phyloP scores from a whole-genome alignment of 2,329 filamentous ascomycete genomes.

The Penicillium sp. region DNA sequence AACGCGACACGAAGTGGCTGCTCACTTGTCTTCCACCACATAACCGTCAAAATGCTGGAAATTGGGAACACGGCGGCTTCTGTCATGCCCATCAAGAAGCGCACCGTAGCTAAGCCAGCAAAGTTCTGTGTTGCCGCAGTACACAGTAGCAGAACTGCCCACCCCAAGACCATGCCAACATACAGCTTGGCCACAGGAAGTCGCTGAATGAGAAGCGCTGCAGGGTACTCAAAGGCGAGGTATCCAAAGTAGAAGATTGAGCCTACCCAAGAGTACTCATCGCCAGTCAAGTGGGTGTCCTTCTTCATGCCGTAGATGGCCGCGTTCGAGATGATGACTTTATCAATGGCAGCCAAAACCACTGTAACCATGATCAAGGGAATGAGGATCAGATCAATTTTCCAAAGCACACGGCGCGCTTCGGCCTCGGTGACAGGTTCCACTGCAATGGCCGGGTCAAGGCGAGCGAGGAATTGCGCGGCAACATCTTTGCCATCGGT shows the following conservation, averaged over 20 bases:
- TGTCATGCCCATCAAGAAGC: conserved; percentile 17
- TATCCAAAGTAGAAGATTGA: conserved; percentile 22
- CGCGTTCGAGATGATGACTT: conserved; percentile 30
- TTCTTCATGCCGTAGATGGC: conserved; percentile 18
- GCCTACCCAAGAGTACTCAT: conserved; percentile 25
- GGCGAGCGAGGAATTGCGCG: conserved; percentile 28
- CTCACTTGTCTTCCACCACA: conserved; percentile 17
- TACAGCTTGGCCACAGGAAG: conserved; percentile 11
- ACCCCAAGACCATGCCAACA: conserved; percentile 9
- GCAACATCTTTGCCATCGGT: conserved; percentile 26
- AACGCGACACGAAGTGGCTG: conserved; percentile 17
- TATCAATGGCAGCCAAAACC: conserved; percentile 31
- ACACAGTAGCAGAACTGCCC: conserved; percentile 14
- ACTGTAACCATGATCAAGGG: conserved; percentile 28
- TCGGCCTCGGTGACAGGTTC: conserved; percentile 27
- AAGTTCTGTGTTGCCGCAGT: conserved; percentile 17
- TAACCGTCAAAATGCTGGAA: conserved; percentile 14
- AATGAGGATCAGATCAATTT: conserved; percentile 30
- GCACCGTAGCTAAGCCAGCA: conserved; percentile 11
- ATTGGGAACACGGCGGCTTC: conserved; percentile 14
- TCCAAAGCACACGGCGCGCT: conserved; percentile 26
- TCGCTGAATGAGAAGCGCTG: conserved; percentile 19
- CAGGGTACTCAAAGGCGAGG: conserved; percentile 17
- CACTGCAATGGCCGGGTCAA: conserved; percentile 24
- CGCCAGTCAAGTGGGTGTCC: conserved; percentile 23